Evolutionary conservation across 306 rosid genomes (phyloP).

Genomic region (Cucumis cinereus): DNA sequence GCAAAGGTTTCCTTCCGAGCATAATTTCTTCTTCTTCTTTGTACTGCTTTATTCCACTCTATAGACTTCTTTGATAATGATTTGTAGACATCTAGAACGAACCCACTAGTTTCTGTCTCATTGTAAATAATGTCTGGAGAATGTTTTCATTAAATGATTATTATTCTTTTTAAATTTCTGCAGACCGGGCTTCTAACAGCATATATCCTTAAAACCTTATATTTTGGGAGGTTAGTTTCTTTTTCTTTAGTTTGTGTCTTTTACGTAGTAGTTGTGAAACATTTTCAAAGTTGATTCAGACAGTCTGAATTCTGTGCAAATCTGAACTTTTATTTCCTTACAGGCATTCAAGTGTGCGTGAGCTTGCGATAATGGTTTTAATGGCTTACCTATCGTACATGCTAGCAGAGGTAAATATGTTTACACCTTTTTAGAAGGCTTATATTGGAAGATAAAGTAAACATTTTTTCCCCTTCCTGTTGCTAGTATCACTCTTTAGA

Average conservation of each 20-base stretch:
- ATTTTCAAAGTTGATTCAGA: neutral
- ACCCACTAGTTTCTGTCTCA: neutral
- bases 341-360: constrained; percentile 86
- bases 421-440: neutral
- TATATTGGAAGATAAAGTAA: neutral
- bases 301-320: neutral
- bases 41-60: neutral
- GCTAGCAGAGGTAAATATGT: constrained; percentile 73
- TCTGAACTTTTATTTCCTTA: constrained; percentile 11
- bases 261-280: neutral
- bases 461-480: no score
- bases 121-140: neutral
- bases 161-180: neutral
- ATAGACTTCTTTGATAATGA: neutral
- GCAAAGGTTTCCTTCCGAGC: no score
- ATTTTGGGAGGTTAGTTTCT: constrained; percentile 51
- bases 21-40: neutral
- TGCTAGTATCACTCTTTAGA: neutral
- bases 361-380: constrained; percentile 64
- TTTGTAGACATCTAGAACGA: neutral
- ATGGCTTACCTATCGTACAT: constrained; percentile 90
- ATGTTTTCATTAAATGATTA: neutral
- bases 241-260: neutral
- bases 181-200: constrained; percentile 79
- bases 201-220: constrained; percentile 49